Percentiles rank a stretch among this genome's conserved stretches.
phyloP scores from a whole-genome alignment of 23 red algal species.

The Gracilariopsis chorda region DNA sequence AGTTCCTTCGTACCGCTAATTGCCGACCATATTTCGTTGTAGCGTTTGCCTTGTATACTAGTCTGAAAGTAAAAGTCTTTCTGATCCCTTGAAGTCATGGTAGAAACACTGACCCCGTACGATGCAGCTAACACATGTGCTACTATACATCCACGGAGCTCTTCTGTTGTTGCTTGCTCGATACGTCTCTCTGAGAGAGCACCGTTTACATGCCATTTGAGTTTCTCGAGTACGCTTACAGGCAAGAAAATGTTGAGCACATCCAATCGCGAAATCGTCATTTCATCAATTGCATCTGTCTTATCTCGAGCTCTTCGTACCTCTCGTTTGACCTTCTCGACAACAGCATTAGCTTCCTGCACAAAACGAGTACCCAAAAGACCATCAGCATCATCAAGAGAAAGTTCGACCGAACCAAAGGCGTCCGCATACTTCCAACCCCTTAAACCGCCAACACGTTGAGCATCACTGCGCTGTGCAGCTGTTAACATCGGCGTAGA shows the following conservation, averaged over 20 bases:
- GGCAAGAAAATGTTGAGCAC: background rate
- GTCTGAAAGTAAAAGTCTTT: constrained; percentile 32
- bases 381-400: background rate
- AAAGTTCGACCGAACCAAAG: too few species aligned
- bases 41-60: background rate
- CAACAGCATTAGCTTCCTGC: background rate
- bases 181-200: background rate
- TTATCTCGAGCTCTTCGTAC: too few species aligned
- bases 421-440: too few species aligned
- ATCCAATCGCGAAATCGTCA: background rate
- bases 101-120: background rate
- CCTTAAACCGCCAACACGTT: too few species aligned
- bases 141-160: background rate
- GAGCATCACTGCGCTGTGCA: too few species aligned
- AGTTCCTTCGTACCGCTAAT: background rate
- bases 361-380: background rate
- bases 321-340: background rate
- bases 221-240: background rate
- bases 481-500: too few species aligned
- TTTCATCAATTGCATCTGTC: background rate
- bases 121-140: constrained; percentile 24
- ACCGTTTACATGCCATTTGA: background rate
- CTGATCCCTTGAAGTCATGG: background rate
- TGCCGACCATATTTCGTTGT: background rate
- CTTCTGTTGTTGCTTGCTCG: background rate